A percentile compares a stretch with the other conserved stretches of the same genome.
Evolutionary conservation across 306 rosid genomes (phyloP).

Genomic region (Parietaria judaica): DNA sequence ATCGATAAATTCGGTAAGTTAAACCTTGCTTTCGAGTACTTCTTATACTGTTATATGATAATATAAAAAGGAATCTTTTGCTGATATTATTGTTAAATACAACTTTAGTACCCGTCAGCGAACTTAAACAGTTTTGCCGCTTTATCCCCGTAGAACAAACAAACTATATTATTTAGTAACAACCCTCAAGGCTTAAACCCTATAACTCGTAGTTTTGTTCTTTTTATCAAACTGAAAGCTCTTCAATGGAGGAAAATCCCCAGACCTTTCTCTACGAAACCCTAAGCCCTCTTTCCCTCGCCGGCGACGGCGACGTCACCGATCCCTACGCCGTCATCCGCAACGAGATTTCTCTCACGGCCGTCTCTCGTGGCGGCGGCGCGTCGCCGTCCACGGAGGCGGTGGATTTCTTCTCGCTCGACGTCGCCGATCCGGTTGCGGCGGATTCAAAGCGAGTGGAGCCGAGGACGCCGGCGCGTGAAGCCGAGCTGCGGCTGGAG

Average conservation of each 20-base stretch:
- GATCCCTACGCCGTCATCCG: conserved; percentile 60
- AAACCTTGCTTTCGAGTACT: too few relatives aligned
- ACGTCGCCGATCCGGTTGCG: conserved; percentile 25
- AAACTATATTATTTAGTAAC: too few relatives aligned
- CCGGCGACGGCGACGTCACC: conserved; percentile 20
- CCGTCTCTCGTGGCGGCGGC: conserved; percentile 17
- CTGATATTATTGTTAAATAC: too few relatives aligned
- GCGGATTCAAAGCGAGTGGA: conserved; percentile 15
- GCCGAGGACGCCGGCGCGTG: conserved; percentile 41
- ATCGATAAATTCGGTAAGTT: too few relatives aligned
- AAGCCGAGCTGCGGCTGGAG: conserved; percentile 59
- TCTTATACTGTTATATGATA: too few relatives aligned
- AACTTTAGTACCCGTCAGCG: too few relatives aligned
- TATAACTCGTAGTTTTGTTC: neutral
- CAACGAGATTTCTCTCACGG: conserved; percentile 52
- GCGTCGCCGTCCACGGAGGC: conserved; percentile 28
- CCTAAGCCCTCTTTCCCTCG: conserved; percentile 34
- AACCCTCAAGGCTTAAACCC: neutral
- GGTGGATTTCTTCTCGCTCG: conserved; percentile 66
- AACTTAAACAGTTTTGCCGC: neutral
- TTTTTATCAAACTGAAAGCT: neutral
- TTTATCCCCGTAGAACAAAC: neutral
- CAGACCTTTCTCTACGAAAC: conserved; percentile 49
- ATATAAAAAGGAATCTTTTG: too few relatives aligned
- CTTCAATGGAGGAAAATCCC: conserved; percentile 31